Evolutionary conservation across 129 eudicot species (phyloP).

Genomic region (Centella asiatica): DNA sequence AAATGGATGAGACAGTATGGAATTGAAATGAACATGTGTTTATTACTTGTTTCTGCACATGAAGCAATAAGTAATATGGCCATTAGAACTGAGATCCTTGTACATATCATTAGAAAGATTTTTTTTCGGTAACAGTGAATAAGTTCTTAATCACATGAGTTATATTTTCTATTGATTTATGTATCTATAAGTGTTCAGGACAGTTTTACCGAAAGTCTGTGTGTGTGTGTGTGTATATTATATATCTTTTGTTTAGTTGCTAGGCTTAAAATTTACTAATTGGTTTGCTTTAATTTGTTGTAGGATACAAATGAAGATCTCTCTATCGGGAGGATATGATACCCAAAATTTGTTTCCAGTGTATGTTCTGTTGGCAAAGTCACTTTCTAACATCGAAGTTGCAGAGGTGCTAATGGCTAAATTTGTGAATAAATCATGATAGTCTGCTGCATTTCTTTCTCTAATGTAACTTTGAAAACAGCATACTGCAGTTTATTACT

Average conservation of each 20-base stretch:
- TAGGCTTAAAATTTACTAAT: conserved; percentile 11
- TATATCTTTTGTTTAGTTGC: background rate
- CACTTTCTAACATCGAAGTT: conserved; percentile 31
- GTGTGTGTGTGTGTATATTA: background rate
- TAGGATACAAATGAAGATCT: conserved; percentile 71
- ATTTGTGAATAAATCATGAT: background rate
- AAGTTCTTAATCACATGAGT: background rate
- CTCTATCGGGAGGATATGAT: conserved; percentile 50
- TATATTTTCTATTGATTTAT: background rate
- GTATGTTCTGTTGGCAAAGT: conserved; percentile 67
- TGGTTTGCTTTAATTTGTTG: conserved; percentile 16
- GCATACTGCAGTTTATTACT: conserved; percentile 63
- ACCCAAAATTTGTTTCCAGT: conserved; percentile 51
- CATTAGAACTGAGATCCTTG: too few relatives aligned
- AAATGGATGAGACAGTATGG: too few relatives aligned
- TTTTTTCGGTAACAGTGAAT: too few relatives aligned
- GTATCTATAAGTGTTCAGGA: conserved; percentile 7
- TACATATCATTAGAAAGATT: too few relatives aligned
- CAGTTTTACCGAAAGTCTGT: too few relatives aligned
- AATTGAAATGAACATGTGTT: too few relatives aligned
- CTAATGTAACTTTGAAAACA: conserved; percentile 27
- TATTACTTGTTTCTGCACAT: too few relatives aligned
- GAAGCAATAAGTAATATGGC: too few relatives aligned
- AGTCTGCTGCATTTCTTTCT: conserved; percentile 7
- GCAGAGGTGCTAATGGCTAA: conserved; percentile 43